Evolutionary conservation across 495 filamentous ascomycete species (phyloP), one percentile per base, ranked within the genome.

Genomic region (Choiromyces venosus): DNA sequence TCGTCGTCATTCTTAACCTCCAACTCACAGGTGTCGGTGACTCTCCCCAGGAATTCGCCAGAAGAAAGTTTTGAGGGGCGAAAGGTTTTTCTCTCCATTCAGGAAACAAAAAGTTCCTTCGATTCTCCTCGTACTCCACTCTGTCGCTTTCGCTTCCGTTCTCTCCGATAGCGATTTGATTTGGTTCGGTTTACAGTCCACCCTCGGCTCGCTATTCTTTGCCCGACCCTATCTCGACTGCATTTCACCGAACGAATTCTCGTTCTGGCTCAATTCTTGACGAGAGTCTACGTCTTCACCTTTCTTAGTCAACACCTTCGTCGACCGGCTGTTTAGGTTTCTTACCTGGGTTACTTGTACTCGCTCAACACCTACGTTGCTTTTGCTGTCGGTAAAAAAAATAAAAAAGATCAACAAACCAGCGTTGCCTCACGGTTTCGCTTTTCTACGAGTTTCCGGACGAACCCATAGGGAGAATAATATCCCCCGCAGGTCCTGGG

Each of bases 141-240:
- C 52, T 61, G 52, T 61, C 52, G 52, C 52, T 61, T 29, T 61
- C 25, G 52, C 52, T 61, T 61, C 25, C 52, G 4, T 61, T 61
- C 25, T 29, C 52, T 76, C 46, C 29, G 68, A 76, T 44, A 76
- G 73, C 66, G 73, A 71, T 72, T 68, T 38, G 73, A 71, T 72
- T 68, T 38, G 25, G 42, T 56, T 36, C 74, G 66, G 73, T 69
- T 37, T 72, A 76, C 74, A 7, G 52, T 33, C 52, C 12, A 61
- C 69, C 74, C 74, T 77, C 74, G 66, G 75, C 70, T 79, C 72
- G 44, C 61, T 66, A 64, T 66, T 77, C 69, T 42, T 79, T 83
- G 75, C 70, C 70, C 77, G 70, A 70, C 75, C 72, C 68, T 38
- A 35, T 71, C 52, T 72, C 68, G 69, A 68, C 72, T 65, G 73